Evolutionary conservation across 768 basidiomycete genomes (phyloP), one percentile per base, ranked within the genome.

Genomic region (Termitomyces sp.): DNA sequence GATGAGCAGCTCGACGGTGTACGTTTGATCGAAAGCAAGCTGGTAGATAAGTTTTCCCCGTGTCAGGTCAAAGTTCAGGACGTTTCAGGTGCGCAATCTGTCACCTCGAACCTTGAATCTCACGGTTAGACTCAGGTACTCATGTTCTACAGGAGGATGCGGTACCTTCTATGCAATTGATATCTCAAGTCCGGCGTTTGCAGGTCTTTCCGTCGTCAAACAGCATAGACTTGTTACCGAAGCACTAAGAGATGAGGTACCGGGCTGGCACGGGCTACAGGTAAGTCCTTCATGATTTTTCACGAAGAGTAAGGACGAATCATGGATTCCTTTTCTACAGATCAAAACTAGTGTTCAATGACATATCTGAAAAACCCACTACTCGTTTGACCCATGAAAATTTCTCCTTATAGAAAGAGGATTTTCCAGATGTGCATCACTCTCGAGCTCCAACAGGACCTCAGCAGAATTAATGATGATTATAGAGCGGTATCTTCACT

Each of bases 141-240:
- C 15, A n/a, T 11, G 28, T 22, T n/a, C 22, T 52, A 17, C 43
- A 97, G 96, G 94, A 52, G 97, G 97, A 22, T 98, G 97, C 66
- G 97, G 97, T n/a, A 80, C 86, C 4, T 99, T 98, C 71, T 99
- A 96, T 64, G 90, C 94, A 42, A 95, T 99, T 58, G 79, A 82
- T 12, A 90, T 99, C 58, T 81, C 88, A 4, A 93, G 91, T 56
- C 69, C 82, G n/a, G 78, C 79, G 1, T 98, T 99, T 78, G 85
- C 87, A 60, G 96, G 88, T 9, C 71, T 98, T 40, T 70, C 90
- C 1, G 88, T 84, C 42, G 84, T 98, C 52, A 95, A 97, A 75
- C 97, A 99, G 69, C 97, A 99, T 70, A 83, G 84, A 56, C 75
- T 97, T 28, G 93, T 99, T 38, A 95, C 88, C 12, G 80, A 91